Evolutionary conservation across 2,329 filamentous ascomycete species (phyloP).

Genomic region (Lomentospora prolificans): DNA sequence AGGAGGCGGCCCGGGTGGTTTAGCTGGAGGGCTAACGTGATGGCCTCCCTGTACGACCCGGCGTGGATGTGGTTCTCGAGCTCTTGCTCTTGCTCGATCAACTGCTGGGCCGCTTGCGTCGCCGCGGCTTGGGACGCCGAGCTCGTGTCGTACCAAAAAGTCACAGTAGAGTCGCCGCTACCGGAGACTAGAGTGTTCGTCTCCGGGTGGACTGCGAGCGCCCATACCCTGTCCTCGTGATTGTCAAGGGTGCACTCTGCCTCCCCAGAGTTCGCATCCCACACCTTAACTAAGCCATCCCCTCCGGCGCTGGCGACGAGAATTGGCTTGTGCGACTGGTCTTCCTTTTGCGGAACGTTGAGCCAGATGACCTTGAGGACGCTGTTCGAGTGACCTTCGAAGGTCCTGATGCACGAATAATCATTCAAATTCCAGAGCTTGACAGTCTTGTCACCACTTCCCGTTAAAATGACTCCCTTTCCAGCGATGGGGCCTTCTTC

Average conservation of each 20-base stretch:
- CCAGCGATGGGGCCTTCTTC: slow-evolving; percentile 63
- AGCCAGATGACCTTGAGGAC: slow-evolving; percentile 92
- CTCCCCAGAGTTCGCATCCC: slow-evolving; percentile 82
- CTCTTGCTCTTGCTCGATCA: slow-evolving; percentile 90
- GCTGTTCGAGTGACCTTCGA: slow-evolving; percentile 93
- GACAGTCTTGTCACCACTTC: slow-evolving; percentile 90
- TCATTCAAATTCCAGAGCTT: slow-evolving; percentile 90
- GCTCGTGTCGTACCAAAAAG: slow-evolving; percentile 93
- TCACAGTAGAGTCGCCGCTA: slow-evolving; percentile 83
- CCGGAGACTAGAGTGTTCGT: slow-evolving; percentile 76
- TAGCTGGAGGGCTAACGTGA: slow-evolving; percentile 81
- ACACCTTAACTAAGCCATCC: slow-evolving; percentile 92
- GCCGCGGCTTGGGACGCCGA: slow-evolving; percentile 66
- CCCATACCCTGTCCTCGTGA: slow-evolving; percentile 93
- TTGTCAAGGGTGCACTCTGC: slow-evolving; percentile 87
- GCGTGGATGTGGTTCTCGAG: slow-evolving; percentile 86
- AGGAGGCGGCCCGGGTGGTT: slow-evolving; percentile 89
- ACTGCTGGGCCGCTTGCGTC: slow-evolving; percentile 62
- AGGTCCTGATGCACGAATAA: slow-evolving; percentile 85
- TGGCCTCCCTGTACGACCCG: slow-evolving; percentile 84
- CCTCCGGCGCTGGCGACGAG: slow-evolving; percentile 81
- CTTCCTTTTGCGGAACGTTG: slow-evolving; percentile 36
- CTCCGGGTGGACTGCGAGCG: slow-evolving; percentile 61
- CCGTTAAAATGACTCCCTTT: slow-evolving; percentile 78
- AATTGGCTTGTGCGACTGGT: slow-evolving; percentile 48